Evolutionary conservation across 768 basidiomycete species (phyloP).

Genomic region (Tulasnella sp.): DNA sequence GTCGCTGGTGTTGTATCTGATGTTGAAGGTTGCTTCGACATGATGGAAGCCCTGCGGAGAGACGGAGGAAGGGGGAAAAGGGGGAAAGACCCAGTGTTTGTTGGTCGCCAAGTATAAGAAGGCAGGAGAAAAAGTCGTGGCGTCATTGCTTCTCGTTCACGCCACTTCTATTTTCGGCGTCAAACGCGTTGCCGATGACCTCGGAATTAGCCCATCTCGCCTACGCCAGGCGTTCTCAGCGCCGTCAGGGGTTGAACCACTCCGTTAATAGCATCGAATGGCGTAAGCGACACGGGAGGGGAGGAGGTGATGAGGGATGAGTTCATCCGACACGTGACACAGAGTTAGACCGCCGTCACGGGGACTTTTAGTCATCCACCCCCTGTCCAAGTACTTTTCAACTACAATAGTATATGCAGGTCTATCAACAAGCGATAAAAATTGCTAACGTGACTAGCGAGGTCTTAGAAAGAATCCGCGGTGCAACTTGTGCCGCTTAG

Average conservation of each 20-base stretch:
- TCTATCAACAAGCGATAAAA: neutral
- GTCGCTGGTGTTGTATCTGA: neutral
- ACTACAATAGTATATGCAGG: neutral
- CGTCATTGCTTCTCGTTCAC: slow-evolving; percentile 3
- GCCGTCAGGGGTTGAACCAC: neutral
- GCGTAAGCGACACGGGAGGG: neutral
- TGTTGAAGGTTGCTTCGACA: neutral
- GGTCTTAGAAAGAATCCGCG: slow-evolving; percentile 1
- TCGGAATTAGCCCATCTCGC: neutral
- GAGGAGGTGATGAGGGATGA: neutral
- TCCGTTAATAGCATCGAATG: neutral
- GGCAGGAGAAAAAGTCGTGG: neutral
- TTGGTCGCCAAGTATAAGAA: neutral
- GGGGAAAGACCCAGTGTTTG: neutral
- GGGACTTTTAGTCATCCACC: neutral
- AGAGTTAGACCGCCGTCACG: neutral
- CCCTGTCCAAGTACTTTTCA: neutral
- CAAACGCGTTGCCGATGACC: neutral
- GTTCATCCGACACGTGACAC: neutral
- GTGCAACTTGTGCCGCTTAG: neutral
- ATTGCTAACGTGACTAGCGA: neutral
- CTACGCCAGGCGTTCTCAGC: neutral
- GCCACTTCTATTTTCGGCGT: neutral
- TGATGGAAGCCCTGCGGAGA: neutral
- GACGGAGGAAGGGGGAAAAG: neutral